Percentiles rank a stretch among this genome's conserved stretches.
These are phyloP conservation scores for Bruguiera hainesii DNA, from an alignment of 441 rosid genomes.

Conservation along the genomic window DNA sequence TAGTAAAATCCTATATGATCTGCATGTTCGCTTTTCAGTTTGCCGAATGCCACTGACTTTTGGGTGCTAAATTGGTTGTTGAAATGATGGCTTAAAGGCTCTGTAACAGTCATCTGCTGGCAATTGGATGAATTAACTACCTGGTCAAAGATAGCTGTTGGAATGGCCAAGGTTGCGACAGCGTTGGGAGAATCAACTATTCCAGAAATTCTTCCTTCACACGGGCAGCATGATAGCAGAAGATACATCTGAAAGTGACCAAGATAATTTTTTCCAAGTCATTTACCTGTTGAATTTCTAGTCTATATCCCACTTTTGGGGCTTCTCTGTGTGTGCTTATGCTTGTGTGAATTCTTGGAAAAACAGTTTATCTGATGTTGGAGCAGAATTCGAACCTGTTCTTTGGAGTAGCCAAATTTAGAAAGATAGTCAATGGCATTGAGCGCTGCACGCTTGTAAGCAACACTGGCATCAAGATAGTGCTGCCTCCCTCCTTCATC, in stretches of 20 bases:
- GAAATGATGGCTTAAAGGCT: no score
- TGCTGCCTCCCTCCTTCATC: constrained; percentile 84
- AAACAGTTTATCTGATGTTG: neutral
- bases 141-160: constrained; percentile 85
- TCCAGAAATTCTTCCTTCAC: constrained; percentile 92
- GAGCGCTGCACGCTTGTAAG: constrained; percentile 86
- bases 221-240: constrained; percentile 87
- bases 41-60: no score
- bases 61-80: no score
- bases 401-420: constrained; percentile 83
- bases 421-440: constrained; percentile 91
- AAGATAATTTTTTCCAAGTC: constrained; percentile 14
- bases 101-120: neutral
- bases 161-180: constrained; percentile 78
- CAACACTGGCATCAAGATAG: constrained; percentile 78
- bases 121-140: constrained; percentile 23
- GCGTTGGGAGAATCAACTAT: constrained; percentile 95
- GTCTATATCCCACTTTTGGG: neutral
- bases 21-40: no score
- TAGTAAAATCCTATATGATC: no score
- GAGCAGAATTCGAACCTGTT: constrained; percentile 50
- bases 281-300: constrained; percentile 1
- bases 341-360: neutral
- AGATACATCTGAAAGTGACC: constrained; percentile 54
- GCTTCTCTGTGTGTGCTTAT: neutral